Conservation (phyloP, 208 protist genomes). For the Leishmania lainsoni region DNA sequence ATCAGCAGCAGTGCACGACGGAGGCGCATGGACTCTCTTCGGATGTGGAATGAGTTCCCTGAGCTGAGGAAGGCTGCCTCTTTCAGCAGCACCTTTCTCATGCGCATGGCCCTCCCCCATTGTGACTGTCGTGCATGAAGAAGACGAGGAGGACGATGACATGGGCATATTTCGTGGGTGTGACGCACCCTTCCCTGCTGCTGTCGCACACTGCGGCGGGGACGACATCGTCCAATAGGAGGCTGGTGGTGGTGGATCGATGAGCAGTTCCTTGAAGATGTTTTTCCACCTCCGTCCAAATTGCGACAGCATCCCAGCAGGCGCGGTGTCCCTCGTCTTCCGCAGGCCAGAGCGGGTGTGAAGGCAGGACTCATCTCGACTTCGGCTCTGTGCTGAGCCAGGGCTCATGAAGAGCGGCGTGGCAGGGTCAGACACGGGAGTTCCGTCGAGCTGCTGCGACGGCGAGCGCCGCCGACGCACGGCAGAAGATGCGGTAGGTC, state of each 20-base stretch:
- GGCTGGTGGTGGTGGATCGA: conserved; percentile 8
- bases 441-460: not conserved
- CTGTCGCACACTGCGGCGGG: not conserved
- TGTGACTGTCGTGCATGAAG: not conserved
- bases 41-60: not conserved
- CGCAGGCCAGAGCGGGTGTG: not conserved
- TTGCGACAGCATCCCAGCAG: conserved; percentile 33
- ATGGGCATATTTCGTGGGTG: not conserved
- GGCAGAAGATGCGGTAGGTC: not conserved
- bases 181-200: not conserved
- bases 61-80: not conserved
- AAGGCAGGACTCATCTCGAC: conserved; percentile 4
- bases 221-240: not conserved
- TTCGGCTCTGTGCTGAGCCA: not conserved
- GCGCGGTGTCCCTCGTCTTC: conserved; percentile 4
- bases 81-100: not conserved
- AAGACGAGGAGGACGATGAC: not conserved
- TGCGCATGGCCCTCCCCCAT: not conserved
- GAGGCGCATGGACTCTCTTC: not conserved
- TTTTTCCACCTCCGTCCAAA: conserved; percentile 53
- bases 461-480: not conserved
- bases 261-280: conserved; percentile 53
- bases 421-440: not conserved
- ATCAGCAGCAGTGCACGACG: not conserved
- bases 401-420: conserved; percentile 11